These are phyloP conservation scores for Talaromyces liani DNA, from an alignment of 495 filamentous ascomycete species.

Conservation along the genomic window DNA sequence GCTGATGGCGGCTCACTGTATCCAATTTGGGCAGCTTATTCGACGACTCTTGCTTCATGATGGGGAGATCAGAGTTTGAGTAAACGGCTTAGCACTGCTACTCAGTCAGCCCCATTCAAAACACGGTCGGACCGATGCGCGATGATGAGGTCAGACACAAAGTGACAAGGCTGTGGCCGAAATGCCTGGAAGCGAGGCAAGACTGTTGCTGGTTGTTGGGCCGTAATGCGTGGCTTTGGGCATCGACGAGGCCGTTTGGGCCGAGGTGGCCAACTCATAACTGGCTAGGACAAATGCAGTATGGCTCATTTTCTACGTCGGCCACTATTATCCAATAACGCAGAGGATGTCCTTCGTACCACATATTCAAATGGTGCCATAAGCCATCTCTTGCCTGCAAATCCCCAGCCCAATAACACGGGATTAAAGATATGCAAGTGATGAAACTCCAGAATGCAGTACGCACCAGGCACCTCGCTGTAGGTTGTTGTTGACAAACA, in stretches of 20 bases:
- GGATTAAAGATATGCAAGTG: background rate
- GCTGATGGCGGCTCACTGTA: background rate
- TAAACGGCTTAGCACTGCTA: background rate
- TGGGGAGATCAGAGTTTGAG: background rate
- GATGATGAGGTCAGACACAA: background rate
- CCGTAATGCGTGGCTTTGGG: constrained; percentile 4
- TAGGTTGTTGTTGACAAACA: background rate
- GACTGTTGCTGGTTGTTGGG: background rate
- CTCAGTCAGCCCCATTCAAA: too few relatives aligned
- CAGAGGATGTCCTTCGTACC: background rate
- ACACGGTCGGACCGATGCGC: background rate
- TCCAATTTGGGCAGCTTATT: background rate
- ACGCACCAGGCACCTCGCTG: background rate
- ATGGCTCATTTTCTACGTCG: background rate
- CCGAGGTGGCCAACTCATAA: background rate
- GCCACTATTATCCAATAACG: background rate
- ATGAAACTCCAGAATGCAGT: background rate
- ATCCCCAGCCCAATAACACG: background rate
- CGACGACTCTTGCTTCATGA: background rate
- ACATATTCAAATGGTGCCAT: background rate
- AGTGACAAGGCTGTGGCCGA: background rate
- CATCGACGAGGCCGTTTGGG: constrained; percentile 1
- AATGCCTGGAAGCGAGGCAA: background rate
- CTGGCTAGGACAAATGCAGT: background rate
- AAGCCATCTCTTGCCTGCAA: background rate